Base-by-base conservation (phyloP, 352 stramenopile species). In the Pythium brachiatum region DNA sequence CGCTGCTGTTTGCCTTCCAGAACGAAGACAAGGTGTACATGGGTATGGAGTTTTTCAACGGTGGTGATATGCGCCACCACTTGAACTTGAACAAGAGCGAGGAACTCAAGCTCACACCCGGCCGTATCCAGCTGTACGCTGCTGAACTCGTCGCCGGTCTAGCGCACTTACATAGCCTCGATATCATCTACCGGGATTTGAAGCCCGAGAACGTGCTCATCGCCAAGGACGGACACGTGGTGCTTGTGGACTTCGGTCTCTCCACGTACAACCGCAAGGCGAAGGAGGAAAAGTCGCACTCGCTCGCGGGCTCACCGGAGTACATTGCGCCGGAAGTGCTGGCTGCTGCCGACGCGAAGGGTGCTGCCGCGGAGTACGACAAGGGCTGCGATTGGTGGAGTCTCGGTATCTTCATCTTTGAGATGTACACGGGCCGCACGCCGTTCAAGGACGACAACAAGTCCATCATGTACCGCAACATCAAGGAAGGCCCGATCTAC, bases 21-120 rank as follows among this genome's bases (percentile, higher is more conserved):
- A 98, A 97, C 60, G 79, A 97, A 73, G 95, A 98, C 75, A 99
- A 99, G 69, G 80, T 99, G 46, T 99, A 99, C 79, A 90, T 99
- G 62, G 97, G 98, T 20, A 96, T 99, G 75, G 96, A 99, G 76
- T 99, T 99, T 69, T 98, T 97, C 81, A 96, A 97, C 47, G 97
- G 97, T 34, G 97, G 97, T 16, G 97, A 99, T 68, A 70, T 99
- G 62, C 82, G 84, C 2, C 83, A 94, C 39, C 85, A 95, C 61
- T 61, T 94, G 32, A 89, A 73, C n/a, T 51, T 92, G 60, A 88
- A 78, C 67, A 72, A 82, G 57, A 87, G 71, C 29, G 73, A 78
- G 53, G 79, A 90, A 41, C 61, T 91, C 7, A 78, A 78, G 65
- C 73, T 94, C 1, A 92, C 83, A 21, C 75, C 85, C 12, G 64